Evolutionary conservation across 129 eudicot species (phyloP).

Genomic region (Artemisia tridentata): DNA sequence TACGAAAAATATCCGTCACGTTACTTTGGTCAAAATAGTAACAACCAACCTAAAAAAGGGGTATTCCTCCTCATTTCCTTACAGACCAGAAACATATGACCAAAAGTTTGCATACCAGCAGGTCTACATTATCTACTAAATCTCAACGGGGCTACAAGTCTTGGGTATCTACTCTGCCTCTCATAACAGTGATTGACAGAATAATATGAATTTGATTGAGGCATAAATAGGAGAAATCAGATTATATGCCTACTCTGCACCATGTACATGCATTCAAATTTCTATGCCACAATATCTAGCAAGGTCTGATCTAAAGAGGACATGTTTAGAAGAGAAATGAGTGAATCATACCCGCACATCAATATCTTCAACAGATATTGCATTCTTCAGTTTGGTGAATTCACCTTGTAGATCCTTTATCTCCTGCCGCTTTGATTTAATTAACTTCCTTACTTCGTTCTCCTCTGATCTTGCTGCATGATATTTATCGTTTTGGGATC

Average conservation of each 20-base stretch:
- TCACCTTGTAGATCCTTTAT: conserved; percentile 49
- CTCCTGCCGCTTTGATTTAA: conserved; percentile 55
- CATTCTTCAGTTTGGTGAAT: conserved; percentile 63
- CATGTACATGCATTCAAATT: conserved; percentile 4
- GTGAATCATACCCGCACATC: conserved; percentile 49
- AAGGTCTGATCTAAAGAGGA: background rate
- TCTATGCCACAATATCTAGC: conserved; percentile 10
- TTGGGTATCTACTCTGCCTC: too few relatives aligned
- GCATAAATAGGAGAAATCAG: too few relatives aligned
- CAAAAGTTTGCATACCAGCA: too few relatives aligned
- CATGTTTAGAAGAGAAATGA: conserved; percentile 3
- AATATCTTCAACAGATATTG: conserved; percentile 43
- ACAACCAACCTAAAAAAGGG: too few relatives aligned
- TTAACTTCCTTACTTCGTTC: conserved; percentile 42
- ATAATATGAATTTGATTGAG: too few relatives aligned
- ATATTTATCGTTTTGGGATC: conserved; percentile 26
- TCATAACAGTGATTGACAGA: too few relatives aligned
- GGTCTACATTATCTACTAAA: background rate
- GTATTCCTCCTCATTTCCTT: too few relatives aligned
- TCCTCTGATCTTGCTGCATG: conserved; percentile 54
- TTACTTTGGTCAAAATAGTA: too few relatives aligned
- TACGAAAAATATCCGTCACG: too few relatives aligned
- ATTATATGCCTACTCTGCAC: too few relatives aligned
- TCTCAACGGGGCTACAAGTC: too few relatives aligned
- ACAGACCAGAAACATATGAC: too few relatives aligned